Evolutionary conservation across 2,329 filamentous ascomycete genomes (phyloP), one percentile per base, ranked within the genome.

Genomic region (Fusarium duplospermum): DNA sequence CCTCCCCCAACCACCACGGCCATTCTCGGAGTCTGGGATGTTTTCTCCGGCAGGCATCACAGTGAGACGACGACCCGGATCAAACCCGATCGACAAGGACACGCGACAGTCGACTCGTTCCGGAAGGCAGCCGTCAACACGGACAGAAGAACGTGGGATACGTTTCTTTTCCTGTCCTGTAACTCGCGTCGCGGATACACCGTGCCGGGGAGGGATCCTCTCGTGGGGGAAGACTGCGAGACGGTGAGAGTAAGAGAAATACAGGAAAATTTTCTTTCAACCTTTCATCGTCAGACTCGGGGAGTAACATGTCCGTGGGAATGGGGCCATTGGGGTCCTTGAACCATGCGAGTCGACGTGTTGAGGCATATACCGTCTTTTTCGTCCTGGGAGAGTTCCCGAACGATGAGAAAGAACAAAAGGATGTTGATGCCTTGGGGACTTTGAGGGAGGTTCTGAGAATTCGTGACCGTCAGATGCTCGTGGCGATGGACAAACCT

Each of bases 311-410:
- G 64, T 66, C 70, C 65, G 64, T 64, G 62, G 22, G 66, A 60
- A 76, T 71, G 76, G 76, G 74, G 33, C 64, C 60, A 77, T 59
- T 36, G 58, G 24, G 58, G 42, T 16, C 29, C 60, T 22, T 64
- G 69, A 9, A 33, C 63, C 66, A 60, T 72, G 66, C 35, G 64
- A 61, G 57, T 31, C 45, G 62, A 42, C 31, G 45, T 52, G 59
- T 72, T 50, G 74, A 73, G 68, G 73, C 35, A 76, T 77, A 74
- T 76, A 42, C 20, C 60, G 54, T 52, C 14, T 57, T n/a, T 59
- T 36, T 22, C 24, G n/a, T 29, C 31, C 35, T 58, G 50, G 63
- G 29, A 27, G 50, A 40, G 59, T 38, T 58, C 33, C 35, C 38
- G 56, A 22, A 18, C 24, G 52, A 38, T 14, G 11, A 6, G n/a